Evolutionary conservation across 495 filamentous ascomycete genomes (phyloP), one percentile per base, ranked within the genome.

Genomic region (Penicillium simplicissimum): DNA sequence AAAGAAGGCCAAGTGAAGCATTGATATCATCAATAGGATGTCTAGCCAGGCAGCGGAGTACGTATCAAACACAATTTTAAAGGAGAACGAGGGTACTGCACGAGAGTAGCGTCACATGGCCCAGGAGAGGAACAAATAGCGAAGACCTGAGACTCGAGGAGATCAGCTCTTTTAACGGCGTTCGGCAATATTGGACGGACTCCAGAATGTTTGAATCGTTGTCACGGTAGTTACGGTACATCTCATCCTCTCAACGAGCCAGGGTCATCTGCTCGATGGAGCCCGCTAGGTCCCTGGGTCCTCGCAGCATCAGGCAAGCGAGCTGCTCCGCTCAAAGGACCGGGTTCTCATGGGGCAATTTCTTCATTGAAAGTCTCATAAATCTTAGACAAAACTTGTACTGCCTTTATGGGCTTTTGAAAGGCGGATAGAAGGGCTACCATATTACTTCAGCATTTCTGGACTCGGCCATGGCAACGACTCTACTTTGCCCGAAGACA

Each of bases 231-330:
- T 21, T 31, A 2, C 31, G 51, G 28, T 31, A 31, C 28, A 31
- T 31, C 6, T 7, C 28, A 31, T 31, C 28, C 13, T 1, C 10
- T 57, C 19, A 8, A 55, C 11, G 9, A 3, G 6, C 21, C 14
- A 2, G 17, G 19, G 19, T 19, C 19, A 45, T 23, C 17, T 45
- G 17, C 42, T 49, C 28, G 13, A 40, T 45, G 21, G 19, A 13
- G 38, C 36, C 37, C 54, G 38, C 54, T 57, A 57, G 37, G 6
- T 34, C 42, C 55, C 23, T 7, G n/a, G 55, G 55, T 49, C 55
- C 42, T 58, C 55, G n/a, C 42, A 23, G 28, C 25, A 48, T 21
- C 3, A 43, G 17, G 14, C 38, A 58, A 58, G 42, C 40, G 42
- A 60, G 51, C 51, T 33, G 13, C 17, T 38, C 51, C 15, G 15